Evolutionary conservation across 805 yeast species (phyloP), one percentile per base, ranked within the genome.

Genomic region (Lipomyces starkeyi): DNA sequence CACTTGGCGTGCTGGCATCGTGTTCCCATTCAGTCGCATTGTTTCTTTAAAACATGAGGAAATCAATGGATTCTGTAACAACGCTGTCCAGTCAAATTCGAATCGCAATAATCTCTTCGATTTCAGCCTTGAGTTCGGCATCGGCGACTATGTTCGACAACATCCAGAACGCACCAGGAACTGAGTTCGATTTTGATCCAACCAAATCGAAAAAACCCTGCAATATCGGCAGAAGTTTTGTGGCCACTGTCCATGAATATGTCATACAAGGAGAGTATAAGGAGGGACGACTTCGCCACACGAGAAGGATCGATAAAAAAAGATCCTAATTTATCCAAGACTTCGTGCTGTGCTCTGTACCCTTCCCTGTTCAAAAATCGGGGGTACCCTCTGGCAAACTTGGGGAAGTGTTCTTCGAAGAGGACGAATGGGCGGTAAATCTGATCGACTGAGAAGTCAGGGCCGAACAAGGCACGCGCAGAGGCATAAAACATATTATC

Each of bases 141-240:
- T 63, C 53, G 5, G 52, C 40, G 40, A 68, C n/a, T 7, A 70
- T 59, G 17, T 54, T 13, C 13, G 67, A 55, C 20, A 66, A 49
- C 29, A 52, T 32, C 73, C 73, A 70, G 43, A 65, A 70, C 22
- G 67, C 69, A 17, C 59, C 64, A 8, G 73, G 73, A 3, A 70
- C 62, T 22, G 62, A 29, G 40, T 70, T 70, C 13, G 73, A 66
- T 56, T 67, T 64, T 20, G 59, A 63, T 9, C 72, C 73, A 43
- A 70, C 66, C 3, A 68, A 17, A 37, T 65, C 62, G 13, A 14
- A 66, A 59, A 43, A 65, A 68, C 29, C 69, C 68, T 11, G 68
- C 67, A 13, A 65, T n/a, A 43, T 67, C 65, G 47, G 55, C 59
- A 6, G 59, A 40, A 2, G 57, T 32, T 3, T 37, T 29, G 37